Conservation (phyloP, 768 basidiomycete genomes). For the Steccherinum ochraceum region DNA sequence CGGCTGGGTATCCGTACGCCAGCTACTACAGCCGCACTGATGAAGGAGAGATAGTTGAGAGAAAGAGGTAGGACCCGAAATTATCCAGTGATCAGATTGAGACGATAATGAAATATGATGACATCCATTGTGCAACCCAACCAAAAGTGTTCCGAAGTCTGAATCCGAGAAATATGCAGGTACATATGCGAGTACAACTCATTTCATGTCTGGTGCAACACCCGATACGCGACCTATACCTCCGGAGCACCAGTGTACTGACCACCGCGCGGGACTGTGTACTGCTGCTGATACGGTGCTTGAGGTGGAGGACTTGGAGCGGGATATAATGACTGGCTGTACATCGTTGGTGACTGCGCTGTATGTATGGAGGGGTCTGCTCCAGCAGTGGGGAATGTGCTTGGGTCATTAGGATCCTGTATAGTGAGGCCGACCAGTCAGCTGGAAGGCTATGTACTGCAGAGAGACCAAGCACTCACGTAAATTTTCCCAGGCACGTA, state of each 20-base stretch:
- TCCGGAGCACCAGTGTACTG: constrained; percentile 8
- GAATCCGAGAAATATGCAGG: too few species aligned
- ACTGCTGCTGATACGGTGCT: not conserved
- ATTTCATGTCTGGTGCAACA: too few species aligned
- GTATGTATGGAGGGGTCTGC: not conserved
- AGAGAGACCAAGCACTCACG: not conserved
- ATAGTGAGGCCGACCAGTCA: not conserved
- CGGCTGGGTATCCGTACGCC: too few species aligned
- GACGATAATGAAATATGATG: too few species aligned
- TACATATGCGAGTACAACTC: too few species aligned
- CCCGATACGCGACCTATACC: constrained; percentile 5
- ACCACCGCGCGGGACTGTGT: not conserved
- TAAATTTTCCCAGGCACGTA: not conserved
- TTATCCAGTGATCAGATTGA: too few species aligned
- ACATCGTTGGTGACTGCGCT: not conserved
- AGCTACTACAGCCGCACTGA: too few species aligned
- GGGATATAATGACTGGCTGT: not conserved
- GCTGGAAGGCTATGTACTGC: not conserved
- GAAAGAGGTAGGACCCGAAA: too few species aligned
- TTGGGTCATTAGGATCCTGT: constrained; percentile 9
- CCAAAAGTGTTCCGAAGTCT: too few species aligned
- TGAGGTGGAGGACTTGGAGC: too few species aligned
- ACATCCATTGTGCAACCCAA: too few species aligned
- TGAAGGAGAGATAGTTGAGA: too few species aligned
- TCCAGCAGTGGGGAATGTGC: constrained; percentile 5